Evolutionary conservation across 2,329 filamentous ascomycete genomes (phyloP).

Genomic region (Grosmannia clavigera): DNA sequence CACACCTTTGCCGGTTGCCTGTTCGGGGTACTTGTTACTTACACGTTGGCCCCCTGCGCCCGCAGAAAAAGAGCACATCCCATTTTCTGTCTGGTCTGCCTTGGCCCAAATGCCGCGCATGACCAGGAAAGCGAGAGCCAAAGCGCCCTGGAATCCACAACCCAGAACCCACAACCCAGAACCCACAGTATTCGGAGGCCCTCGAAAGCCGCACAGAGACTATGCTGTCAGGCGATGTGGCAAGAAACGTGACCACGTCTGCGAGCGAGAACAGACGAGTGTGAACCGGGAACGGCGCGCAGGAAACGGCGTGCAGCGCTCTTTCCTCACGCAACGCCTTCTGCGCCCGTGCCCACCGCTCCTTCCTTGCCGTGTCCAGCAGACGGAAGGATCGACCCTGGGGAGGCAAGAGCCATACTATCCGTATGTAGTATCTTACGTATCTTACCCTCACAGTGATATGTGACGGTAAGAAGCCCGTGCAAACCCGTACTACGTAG

Average conservation of each 20-base stretch:
- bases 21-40: background rate
- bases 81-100: conserved; percentile 2
- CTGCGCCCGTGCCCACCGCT: background rate
- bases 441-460: no score
- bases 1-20: conserved; percentile 1
- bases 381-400: background rate
- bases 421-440: no score
- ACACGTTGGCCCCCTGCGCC: background rate
- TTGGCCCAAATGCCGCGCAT: conserved; percentile 8
- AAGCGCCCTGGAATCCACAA: background rate
- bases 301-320: background rate
- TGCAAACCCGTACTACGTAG: no score
- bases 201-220: background rate
- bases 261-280: background rate
- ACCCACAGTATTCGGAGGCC: background rate
- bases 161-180: background rate
- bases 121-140: background rate
- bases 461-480: no score
- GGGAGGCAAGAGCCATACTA: background rate
- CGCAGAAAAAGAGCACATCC: background rate
- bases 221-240: background rate
- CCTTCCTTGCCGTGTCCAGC: background rate
- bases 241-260: background rate
- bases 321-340: background rate
- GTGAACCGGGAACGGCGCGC: background rate